These are phyloP conservation scores for Peniophora sp. DNA, from an alignment of 1,284 basidiomycete species.

Conservation along the genomic window DNA sequence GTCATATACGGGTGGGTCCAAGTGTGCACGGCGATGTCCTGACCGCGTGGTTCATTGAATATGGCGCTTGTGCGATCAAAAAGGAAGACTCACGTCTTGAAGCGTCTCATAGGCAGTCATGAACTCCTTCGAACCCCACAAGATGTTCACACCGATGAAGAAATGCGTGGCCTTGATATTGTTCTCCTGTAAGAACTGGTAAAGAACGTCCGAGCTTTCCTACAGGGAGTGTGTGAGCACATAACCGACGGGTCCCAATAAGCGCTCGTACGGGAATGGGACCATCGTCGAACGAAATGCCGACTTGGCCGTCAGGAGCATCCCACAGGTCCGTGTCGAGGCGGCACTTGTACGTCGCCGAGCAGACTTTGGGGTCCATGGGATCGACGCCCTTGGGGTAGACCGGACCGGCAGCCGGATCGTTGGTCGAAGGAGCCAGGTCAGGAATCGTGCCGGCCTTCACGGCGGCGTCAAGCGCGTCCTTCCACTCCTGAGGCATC, in stretches of 20 bases:
- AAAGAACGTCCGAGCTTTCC: slow-evolving; percentile 30
- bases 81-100: slow-evolving; percentile 11
- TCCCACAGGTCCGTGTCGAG: slow-evolving; percentile 61
- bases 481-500: slow-evolving; percentile 58
- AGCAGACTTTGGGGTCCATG: slow-evolving; percentile 47
- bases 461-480: slow-evolving; percentile 57
- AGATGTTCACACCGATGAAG: slow-evolving; percentile 72
- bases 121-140: slow-evolving; percentile 49
- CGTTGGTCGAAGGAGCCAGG: slow-evolving; percentile 42
- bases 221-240: slow-evolving; percentile 6
- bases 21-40: slow-evolving; percentile 75
- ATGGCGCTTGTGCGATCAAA: too few relatives aligned
- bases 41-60: slow-evolving; percentile 14
- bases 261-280: slow-evolving; percentile 44
- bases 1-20: slow-evolving; percentile 82
- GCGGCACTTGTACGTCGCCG: slow-evolving; percentile 57
- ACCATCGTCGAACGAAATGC: slow-evolving; percentile 73
- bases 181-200: slow-evolving; percentile 53
- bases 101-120: slow-evolving; percentile 38
- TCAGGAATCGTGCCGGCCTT: slow-evolving; percentile 67
- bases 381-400: slow-evolving; percentile 53
- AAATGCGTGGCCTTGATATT: slow-evolving; percentile 70
- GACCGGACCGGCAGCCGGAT: slow-evolving; percentile 35
- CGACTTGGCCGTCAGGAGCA: slow-evolving; percentile 53
- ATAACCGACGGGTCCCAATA: not conserved